Evolutionary conservation across 1,139 yeast genomes (phyloP).

Genomic region (Pichia sp.): DNA sequence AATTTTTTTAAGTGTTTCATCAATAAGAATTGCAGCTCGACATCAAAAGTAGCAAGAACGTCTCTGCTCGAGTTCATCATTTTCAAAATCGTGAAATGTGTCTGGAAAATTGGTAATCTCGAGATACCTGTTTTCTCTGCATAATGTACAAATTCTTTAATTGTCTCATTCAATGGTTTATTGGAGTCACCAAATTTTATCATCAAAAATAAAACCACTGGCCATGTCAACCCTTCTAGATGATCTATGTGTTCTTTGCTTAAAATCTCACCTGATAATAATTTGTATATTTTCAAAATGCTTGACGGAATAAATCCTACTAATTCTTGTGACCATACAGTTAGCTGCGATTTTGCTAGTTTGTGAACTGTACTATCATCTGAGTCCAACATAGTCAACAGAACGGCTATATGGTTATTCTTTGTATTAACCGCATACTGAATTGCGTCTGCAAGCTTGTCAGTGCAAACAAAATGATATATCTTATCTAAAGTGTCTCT

Average conservation of each 20-base stretch:
- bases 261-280: constrained; percentile 56
- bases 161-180: constrained; percentile 16
- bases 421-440: constrained; percentile 51
- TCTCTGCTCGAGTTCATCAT: constrained; percentile 31
- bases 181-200: constrained; percentile 58
- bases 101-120: neutral
- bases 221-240: constrained; percentile 59
- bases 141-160: constrained; percentile 17
- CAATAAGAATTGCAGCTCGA: constrained; percentile 25
- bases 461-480: constrained; percentile 50
- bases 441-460: constrained; percentile 61
- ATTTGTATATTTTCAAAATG: constrained; percentile 55
- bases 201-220: constrained; percentile 51
- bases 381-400: constrained; percentile 69
- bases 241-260: constrained; percentile 34
- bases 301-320: constrained; percentile 46
- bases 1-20: constrained; percentile 21
- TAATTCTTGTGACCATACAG: constrained; percentile 55
- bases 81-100: constrained; percentile 36
- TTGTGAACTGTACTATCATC: constrained; percentile 53
- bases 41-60: constrained; percentile 24
- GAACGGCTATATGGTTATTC: constrained; percentile 64
- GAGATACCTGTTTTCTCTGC: constrained; percentile 13
- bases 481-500: constrained; percentile 44
- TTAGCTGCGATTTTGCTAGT: constrained; percentile 58